Evolutionary conservation across 2,329 filamentous ascomycete genomes (phyloP).

Genomic region (Aspergillus brasiliensis): DNA sequence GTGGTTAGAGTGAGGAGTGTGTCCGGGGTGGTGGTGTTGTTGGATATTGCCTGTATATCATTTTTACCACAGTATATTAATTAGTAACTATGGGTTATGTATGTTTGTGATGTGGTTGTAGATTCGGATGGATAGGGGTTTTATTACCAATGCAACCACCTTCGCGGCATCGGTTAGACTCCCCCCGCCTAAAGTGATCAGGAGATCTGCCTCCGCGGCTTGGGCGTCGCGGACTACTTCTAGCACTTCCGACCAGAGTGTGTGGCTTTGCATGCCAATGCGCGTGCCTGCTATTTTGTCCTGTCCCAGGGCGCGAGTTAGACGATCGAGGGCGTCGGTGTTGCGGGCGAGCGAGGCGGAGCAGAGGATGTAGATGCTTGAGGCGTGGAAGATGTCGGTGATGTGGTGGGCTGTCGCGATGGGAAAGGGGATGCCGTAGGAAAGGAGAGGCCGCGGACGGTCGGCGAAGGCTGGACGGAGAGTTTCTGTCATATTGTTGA

Average conservation of each 20-base stretch:
- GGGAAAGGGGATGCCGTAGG: conserved; percentile 52
- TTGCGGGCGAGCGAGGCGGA: conserved; percentile 53
- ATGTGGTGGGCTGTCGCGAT: conserved; percentile 51
- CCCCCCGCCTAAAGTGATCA: conserved; percentile 59
- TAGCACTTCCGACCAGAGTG: conserved; percentile 56
- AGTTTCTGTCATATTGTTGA: conserved; percentile 26
- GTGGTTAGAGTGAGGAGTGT: conserved; percentile 43
- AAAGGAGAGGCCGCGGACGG: conserved; percentile 45
- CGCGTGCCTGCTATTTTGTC: conserved; percentile 46
- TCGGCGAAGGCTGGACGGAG: conserved; percentile 41
- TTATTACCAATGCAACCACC: conserved; percentile 48
- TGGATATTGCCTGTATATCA: conserved; percentile 49
- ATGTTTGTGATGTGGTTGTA: background rate
- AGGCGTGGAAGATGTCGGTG: conserved; percentile 47
- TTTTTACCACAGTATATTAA: background rate
- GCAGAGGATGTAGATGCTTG: conserved; percentile 54
- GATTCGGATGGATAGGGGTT: background rate
- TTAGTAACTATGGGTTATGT: background rate
- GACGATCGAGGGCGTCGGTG: conserved; percentile 48
- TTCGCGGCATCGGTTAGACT: conserved; percentile 61
- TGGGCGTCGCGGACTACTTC: conserved; percentile 49
- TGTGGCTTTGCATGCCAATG: conserved; percentile 58
- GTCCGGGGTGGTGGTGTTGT: conserved; percentile 42
- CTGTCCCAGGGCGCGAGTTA: conserved; percentile 46
- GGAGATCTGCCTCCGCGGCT: conserved; percentile 46